Percentiles rank a stretch among this genome's conserved stretches.
Conservation (phyloP, 164 flowering plant genomes). For the Stephania japonica region DNA sequence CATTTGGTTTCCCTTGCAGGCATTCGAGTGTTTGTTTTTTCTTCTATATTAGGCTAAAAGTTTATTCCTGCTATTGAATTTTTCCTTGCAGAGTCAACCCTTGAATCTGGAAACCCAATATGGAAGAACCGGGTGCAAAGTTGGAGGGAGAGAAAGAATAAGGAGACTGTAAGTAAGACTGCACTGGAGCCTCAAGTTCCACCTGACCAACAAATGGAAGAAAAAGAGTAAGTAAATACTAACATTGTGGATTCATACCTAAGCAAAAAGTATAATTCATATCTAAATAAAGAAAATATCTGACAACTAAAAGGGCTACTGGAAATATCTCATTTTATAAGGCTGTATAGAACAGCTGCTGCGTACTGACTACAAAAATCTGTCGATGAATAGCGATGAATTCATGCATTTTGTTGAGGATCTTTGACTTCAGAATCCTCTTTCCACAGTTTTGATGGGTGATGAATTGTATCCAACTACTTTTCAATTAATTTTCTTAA, state of each 20-base stretch:
- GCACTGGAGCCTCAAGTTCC: conserved; percentile 52
- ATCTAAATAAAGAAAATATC: too few relatives aligned
- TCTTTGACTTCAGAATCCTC: neutral
- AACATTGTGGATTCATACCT: neutral
- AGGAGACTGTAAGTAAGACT: conserved; percentile 33
- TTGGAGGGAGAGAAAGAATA: conserved; percentile 85
- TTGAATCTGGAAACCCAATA: conserved; percentile 78
- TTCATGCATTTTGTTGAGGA: neutral
- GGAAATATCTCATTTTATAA: neutral
- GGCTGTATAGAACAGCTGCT: neutral
- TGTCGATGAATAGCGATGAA: neutral
- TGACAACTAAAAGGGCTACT: too few relatives aligned
- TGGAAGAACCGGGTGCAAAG: conserved; percentile 97
- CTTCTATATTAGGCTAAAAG: neutral
- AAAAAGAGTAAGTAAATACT: conserved; percentile 40
- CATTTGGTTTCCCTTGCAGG: neutral
- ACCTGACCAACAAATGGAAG: conserved; percentile 79
- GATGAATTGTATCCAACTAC: neutral
- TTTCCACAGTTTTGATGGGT: neutral
- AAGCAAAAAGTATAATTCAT: neutral
- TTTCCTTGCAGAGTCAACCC: conserved; percentile 51
- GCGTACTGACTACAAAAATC: neutral
- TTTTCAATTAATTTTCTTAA: too few relatives aligned
- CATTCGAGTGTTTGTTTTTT: neutral
- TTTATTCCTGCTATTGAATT: neutral